Base-by-base conservation (phyloP, 1,139 yeast species). In the Candida dubliniensis region DNA sequence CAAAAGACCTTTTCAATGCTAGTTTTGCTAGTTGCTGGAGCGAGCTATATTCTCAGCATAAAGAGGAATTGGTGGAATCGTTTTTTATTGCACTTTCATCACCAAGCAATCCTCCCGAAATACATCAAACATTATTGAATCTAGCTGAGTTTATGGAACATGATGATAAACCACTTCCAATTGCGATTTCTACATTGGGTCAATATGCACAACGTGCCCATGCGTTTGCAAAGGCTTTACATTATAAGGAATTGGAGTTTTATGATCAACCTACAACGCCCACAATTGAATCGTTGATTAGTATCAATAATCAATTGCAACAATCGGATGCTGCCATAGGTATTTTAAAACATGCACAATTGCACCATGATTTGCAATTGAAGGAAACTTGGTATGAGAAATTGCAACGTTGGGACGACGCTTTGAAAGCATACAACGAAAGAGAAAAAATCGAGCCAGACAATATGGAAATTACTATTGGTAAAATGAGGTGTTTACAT, bases 241-340 rank as follows among this genome's bases (percentile, higher is more conserved):
- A 95, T 60, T 95, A 93, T 64, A 91, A 93, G 61, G 99, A 95
- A 59, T 71, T 90, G 29, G 99, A 95, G 57, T 93, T 91, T 58
- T 88, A 90, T 56, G 95, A 89, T 54, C 97, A 91, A 55, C 96
- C 96, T 1, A 80, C 93, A 0, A 86, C 96, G 0, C 87, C 95
- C 8, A 90, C 96, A 0, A 90, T 95, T 50, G 99, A 95, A 58
- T 81, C 96, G 0, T 73, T 95, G 55, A 93, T 95, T 45, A 84
- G 90, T 52, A 91, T 95, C 55, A 95, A 95, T 61, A 95, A 93
- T 58, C 96, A 91, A 56, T 69, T 95, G 25, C 98, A 93, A 55
- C 99, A 95, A 60, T 84, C 96, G 0, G 99, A 95, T 67, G 97
- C 99, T 0, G 99, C 99, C 0, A 89, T 93, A 47, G 99, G 99